phyloP scores from a whole-genome alignment of 1,139 yeast genomes.

The Pichia sp. region DNA sequence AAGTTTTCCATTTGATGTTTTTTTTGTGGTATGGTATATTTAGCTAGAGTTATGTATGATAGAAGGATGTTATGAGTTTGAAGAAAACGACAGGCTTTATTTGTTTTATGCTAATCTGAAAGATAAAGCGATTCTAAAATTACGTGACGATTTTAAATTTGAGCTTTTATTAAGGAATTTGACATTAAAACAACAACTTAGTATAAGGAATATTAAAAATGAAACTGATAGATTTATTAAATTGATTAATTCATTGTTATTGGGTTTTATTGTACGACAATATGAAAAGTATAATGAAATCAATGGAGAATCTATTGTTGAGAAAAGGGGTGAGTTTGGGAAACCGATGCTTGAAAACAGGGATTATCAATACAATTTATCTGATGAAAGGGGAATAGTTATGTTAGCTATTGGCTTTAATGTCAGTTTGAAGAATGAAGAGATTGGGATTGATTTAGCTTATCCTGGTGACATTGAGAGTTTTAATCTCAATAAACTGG shows the following conservation, averaged over 20 bases:
- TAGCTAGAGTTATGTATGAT: no score
- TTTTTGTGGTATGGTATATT: no score
- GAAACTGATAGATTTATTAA: conserved; percentile 15
- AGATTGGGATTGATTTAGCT: conserved; percentile 58
- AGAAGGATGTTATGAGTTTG: no score
- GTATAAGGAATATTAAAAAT: conserved; percentile 20
- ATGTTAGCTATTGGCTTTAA: conserved; percentile 36
- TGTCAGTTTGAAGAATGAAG: conserved; percentile 17
- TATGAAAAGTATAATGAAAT: conserved; percentile 8
- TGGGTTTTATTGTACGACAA: conserved; percentile 17
- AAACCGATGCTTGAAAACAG: conserved; percentile 33
- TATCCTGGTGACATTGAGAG: conserved; percentile 40
- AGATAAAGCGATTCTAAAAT: background rate
- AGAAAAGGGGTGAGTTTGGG: conserved; percentile 30
- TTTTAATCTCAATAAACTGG: conserved; percentile 25
- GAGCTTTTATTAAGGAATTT: conserved; percentile 23
- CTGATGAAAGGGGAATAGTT: conserved; percentile 49
- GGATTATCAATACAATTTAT: conserved; percentile 39
- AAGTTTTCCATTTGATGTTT: no score
- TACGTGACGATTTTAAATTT: conserved; percentile 24
- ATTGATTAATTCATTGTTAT: conserved; percentile 21
- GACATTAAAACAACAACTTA: conserved; percentile 17
- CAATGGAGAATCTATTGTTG: conserved; percentile 16
- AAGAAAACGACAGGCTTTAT: background rate
- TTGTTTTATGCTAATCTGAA: conserved; percentile 7